A percentile compares a stretch with the other conserved stretches of the same genome.
Evolutionary conservation across 306 rosid species (phyloP).

Genomic region (Cicer arietinum): DNA sequence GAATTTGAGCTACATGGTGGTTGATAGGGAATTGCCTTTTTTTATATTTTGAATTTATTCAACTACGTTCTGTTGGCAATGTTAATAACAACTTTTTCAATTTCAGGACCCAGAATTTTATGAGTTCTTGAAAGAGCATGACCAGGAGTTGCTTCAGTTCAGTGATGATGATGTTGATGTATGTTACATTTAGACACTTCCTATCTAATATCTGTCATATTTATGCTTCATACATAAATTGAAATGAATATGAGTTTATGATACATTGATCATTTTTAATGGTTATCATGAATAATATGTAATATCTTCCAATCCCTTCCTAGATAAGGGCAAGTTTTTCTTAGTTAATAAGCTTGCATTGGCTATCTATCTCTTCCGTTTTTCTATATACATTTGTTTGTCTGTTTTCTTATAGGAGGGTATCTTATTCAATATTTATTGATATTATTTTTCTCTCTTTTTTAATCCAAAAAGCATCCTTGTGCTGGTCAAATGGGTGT

Average conservation of each 20-base stretch:
- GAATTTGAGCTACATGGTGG: slow-evolving; percentile 20
- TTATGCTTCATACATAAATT: slow-evolving; percentile 10
- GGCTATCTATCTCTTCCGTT: neutral
- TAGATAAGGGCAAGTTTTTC: neutral
- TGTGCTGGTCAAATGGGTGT: slow-evolving; percentile 7
- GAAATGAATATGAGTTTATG: slow-evolving; percentile 19
- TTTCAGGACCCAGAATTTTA: slow-evolving; percentile 88
- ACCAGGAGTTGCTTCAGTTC: slow-evolving; percentile 80
- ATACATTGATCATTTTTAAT: slow-evolving; percentile 11
- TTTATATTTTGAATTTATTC: neutral
- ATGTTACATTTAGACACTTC: slow-evolving; percentile 29
- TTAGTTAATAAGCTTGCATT: slow-evolving; percentile 1
- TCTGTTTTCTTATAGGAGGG: neutral
- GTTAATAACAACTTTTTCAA: slow-evolving; percentile 46
- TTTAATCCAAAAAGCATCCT: neutral
- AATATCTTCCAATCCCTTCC: slow-evolving; percentile 22
- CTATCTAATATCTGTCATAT: neutral
- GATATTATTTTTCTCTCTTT: neutral
- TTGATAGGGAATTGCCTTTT: slow-evolving; percentile 28
- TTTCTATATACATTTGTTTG: neutral
- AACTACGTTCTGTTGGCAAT: slow-evolving; percentile 15
- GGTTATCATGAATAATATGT: slow-evolving; percentile 19
- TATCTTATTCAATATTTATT: neutral
- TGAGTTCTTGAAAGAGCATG: slow-evolving; percentile 79
- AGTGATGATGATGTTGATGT: slow-evolving; percentile 70